Percentiles rank a stretch among this genome's conserved stretches.
phyloP scores from a whole-genome alignment of 139 green algal species.

The Chlamydomonas applanata region DNA sequence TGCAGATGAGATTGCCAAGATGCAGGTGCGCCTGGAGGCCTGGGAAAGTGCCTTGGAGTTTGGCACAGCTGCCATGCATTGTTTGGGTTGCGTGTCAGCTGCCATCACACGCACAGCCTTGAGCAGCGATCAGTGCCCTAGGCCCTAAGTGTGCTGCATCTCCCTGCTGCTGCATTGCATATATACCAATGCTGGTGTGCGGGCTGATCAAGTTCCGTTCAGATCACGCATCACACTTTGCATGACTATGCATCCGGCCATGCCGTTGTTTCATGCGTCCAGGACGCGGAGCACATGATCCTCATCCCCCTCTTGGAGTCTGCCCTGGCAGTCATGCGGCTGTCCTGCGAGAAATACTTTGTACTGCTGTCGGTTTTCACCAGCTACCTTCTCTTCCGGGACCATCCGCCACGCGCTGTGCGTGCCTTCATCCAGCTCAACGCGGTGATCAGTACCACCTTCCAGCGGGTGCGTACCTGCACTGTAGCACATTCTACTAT shows the following conservation, averaged over 20 bases:
- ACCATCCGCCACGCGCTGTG: conserved; percentile 23
- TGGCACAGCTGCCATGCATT: no score
- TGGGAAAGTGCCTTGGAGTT: no score
- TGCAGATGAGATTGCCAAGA: conserved; percentile 36
- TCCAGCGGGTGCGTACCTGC: conserved; percentile 58
- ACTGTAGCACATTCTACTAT: no score
- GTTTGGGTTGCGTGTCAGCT: no score
- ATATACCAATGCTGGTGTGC: no score
- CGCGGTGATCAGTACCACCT: conserved; percentile 41
- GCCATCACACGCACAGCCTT: no score
- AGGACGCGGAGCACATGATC: conserved; percentile 56
- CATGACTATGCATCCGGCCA: neutral
- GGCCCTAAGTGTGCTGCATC: neutral
- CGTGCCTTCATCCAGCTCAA: conserved; percentile 46
- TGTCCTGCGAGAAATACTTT: conserved; percentile 83
- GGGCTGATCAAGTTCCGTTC: neutral
- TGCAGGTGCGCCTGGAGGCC: conserved; percentile 34
- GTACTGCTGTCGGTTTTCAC: conserved; percentile 66
- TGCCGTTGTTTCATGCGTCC: conserved; percentile 2
- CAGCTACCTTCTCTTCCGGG: conserved; percentile 69
- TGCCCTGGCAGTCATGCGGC: conserved; percentile 79
- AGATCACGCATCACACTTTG: neutral
- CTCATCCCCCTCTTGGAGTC: conserved; percentile 73
- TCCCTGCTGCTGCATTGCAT: neutral
- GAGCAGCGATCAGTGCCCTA: no score